These are phyloP conservation scores for Aleurites moluccanus DNA, from an alignment of 441 rosid genomes.

Conservation along the genomic window DNA sequence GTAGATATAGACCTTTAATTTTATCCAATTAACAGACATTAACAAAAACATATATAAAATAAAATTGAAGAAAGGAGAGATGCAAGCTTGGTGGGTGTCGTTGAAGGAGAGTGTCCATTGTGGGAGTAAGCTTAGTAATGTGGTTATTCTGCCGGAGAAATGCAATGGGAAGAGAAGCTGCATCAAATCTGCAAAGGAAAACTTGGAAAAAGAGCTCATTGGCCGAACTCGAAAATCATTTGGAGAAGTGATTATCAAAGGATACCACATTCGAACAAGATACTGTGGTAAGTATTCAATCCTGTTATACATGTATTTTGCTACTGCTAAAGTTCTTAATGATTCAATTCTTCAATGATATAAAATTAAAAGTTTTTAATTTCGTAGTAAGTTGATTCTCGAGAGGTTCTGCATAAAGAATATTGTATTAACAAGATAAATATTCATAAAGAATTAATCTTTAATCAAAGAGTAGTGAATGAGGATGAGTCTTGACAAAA, in stretches of 20 bases:
- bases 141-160: conserved; percentile 23
- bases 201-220: conserved; percentile 11
- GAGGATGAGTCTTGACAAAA: too few species aligned
- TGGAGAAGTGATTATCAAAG: conserved; percentile 20
- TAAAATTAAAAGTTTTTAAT: too few species aligned
- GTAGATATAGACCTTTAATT: background rate
- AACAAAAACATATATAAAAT: too few species aligned
- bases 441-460: too few species aligned
- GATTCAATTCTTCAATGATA: too few species aligned
- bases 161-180: conserved; percentile 4
- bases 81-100: conserved; percentile 41
- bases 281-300: conserved; percentile 32
- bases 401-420: background rate
- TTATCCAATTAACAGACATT: background rate
- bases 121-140: conserved; percentile 28
- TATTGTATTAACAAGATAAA: too few species aligned
- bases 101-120: conserved; percentile 45
- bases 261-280: conserved; percentile 23
- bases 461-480: too few species aligned
- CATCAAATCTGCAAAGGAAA: conserved; percentile 11
- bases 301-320: background rate
- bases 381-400: background rate
- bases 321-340: background rate
- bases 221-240: conserved; percentile 28
- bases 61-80: conserved; percentile 6